Evolutionary conservation across 192 early-diverging fungal species (phyloP).

Genomic region (Backusella luteola): DNA sequence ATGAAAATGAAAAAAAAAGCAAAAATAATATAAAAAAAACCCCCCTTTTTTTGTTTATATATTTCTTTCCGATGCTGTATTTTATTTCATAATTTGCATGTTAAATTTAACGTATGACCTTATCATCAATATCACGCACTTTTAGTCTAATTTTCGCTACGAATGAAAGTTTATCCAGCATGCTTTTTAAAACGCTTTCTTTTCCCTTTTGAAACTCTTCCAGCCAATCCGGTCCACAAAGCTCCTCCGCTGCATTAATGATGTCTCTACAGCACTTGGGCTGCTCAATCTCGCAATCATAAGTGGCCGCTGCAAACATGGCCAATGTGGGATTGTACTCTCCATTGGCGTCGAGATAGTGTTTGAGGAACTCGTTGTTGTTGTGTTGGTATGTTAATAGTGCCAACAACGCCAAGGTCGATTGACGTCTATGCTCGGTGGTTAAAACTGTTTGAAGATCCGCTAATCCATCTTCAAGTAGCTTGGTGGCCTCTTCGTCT

Average conservation of each 20-base stretch:
- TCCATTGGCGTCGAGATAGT: slow-evolving; percentile 13
- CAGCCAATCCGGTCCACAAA: slow-evolving; percentile 12
- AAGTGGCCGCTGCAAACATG: slow-evolving; percentile 11
- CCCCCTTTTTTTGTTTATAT: neutral
- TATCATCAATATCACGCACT: neutral
- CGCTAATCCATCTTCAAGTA: slow-evolving; percentile 9
- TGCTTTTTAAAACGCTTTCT: neutral
- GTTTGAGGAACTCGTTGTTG: neutral
- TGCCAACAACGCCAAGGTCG: slow-evolving; percentile 1
- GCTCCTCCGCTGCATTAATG: slow-evolving; percentile 4
- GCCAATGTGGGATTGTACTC: slow-evolving; percentile 10
- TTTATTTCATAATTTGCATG: neutral
- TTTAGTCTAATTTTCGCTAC: slow-evolving; percentile 19
- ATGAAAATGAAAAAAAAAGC: neutral
- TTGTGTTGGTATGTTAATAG: neutral
- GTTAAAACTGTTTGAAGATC: slow-evolving; percentile 16
- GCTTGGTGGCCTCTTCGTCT: slow-evolving; percentile 11
- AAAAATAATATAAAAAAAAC: neutral
- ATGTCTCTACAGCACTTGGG: slow-evolving; percentile 12
- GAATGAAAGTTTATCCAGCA: slow-evolving; percentile 11
- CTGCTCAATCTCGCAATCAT: neutral
- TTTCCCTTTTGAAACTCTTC: slow-evolving; percentile 15
- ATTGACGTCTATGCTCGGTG: slow-evolving; percentile 4
- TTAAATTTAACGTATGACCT: slow-evolving; percentile 5
- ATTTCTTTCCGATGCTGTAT: neutral